phyloP scores from a whole-genome alignment of 495 filamentous ascomycete species.

The Sabuloglossum arenarium region DNA sequence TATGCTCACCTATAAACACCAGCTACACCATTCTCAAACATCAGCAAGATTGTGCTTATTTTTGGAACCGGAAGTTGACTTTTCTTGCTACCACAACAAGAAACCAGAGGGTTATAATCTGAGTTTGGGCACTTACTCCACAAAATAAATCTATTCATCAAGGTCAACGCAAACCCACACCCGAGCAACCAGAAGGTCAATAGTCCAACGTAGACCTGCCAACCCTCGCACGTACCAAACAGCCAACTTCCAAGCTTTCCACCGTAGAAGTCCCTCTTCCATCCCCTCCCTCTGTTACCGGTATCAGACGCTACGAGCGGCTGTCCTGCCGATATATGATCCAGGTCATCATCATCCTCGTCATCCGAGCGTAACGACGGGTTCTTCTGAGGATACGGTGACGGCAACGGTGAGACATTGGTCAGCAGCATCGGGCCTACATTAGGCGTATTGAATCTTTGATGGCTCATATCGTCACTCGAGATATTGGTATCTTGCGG shows the following conservation, averaged over 20 bases:
- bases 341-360: constrained; percentile 10
- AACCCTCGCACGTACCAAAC: constrained; percentile 26
- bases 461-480: constrained; percentile 11
- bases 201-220: constrained; percentile 27
- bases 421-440: constrained; percentile 17
- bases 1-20: constrained; percentile 25
- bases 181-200: constrained; percentile 23
- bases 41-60: background rate
- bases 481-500: constrained; percentile 4
- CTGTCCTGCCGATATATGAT: constrained; percentile 9
- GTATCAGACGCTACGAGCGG: constrained; percentile 10
- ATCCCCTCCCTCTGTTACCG: constrained; percentile 10
- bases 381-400: constrained; percentile 16
- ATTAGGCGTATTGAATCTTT: constrained; percentile 9
- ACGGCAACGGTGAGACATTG: constrained; percentile 19
- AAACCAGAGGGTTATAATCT: background rate
- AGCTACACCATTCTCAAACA: constrained; percentile 15
- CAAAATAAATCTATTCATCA: constrained; percentile 29
- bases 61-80: background rate
- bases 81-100: background rate
- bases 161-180: constrained; percentile 21
- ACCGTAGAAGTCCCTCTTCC: constrained; percentile 15
- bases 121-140: constrained; percentile 15
- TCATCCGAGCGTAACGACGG: constrained; percentile 16
- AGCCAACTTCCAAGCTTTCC: constrained; percentile 27